Evolutionary conservation across 2,329 filamentous ascomycete genomes (phyloP), one percentile per base, ranked within the genome.

Genomic region (Akanthomyces lecanii): DNA sequence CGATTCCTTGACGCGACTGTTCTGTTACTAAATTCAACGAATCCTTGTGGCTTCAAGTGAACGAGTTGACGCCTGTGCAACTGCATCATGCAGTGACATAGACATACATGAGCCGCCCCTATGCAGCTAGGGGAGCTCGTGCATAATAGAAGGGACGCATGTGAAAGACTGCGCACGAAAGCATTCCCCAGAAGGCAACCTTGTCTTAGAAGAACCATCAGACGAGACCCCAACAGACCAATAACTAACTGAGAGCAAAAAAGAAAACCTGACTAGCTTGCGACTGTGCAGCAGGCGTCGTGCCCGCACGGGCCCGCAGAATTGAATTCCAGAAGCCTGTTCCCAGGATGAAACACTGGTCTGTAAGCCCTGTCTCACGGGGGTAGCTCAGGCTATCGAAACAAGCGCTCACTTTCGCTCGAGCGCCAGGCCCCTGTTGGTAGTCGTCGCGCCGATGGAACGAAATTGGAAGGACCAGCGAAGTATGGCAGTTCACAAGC

Each of bases 331-430:
- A 25, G 14, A 58, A 50, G 55, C 12, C 25, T 45, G 54, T 40
- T 18, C 45, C 16, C 36, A 40, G 16, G 45, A 51, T 59, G 56
- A 59, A 59, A 59, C 45, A 10, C 21, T 51, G 23, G 45, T 51
- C 56, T 51, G 33, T 42, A 40, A 59, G 16, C 36, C 21, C 33
- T 30, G 56, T 51, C 21, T 42, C 40, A 57, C 53, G 16, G 25
- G 42, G 28, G 25, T 44, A 38, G 45, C 8, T 30, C 53, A 21
- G 40, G 53, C 53, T 50, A 50, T 40, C 23, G 44, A 59, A 59
- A 59, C 56, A 50, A 50, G 56, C 56, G 56, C 56, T 51, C 56
- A 59, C 33, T 40, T 30, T 42, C 10, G 21, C 21, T 12, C n/a
- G 21, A 48, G 30, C 44, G 23, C 6, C 11, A 47, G 25, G 28